Conservation (phyloP, 2,329 filamentous ascomycete genomes). For the Botryosphaeria dothidea region DNA sequence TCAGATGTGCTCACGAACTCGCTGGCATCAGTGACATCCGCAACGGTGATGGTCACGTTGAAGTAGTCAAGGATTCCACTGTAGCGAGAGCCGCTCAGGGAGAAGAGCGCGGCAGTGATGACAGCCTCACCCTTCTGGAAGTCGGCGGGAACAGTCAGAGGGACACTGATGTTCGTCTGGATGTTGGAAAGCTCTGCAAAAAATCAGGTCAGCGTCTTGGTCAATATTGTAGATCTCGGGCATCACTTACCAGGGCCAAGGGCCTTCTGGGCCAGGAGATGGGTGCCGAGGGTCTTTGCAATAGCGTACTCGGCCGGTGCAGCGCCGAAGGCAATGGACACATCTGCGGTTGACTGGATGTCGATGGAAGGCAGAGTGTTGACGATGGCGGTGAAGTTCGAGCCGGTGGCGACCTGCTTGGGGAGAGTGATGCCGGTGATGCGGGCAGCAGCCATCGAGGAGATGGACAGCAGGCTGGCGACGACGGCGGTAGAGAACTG, state of each 20-base stretch:
- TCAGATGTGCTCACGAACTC: neutral
- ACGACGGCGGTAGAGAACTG: slow-evolving; percentile 23
- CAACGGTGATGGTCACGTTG: slow-evolving; percentile 30
- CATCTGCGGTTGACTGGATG: slow-evolving; percentile 47
- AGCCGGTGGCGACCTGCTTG: slow-evolving; percentile 40
- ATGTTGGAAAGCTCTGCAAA: slow-evolving; percentile 23
- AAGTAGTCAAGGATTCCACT: slow-evolving; percentile 20
- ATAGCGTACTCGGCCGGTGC: slow-evolving; percentile 26
- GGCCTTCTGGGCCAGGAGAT: neutral
- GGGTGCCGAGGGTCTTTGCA: slow-evolving; percentile 31
- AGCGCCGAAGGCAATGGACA: slow-evolving; percentile 48
- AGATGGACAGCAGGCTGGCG: slow-evolving; percentile 22
- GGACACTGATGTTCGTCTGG: slow-evolving; percentile 26
- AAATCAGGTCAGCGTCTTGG: neutral
- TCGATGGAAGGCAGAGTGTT: slow-evolving; percentile 39
- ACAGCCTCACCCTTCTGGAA: slow-evolving; percentile 25
- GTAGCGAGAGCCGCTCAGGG: slow-evolving; percentile 11
- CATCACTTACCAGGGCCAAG: neutral
- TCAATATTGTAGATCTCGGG: neutral
- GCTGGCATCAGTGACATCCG: slow-evolving; percentile 20
- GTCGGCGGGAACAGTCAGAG: slow-evolving; percentile 23
- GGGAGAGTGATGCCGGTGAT: slow-evolving; percentile 51
- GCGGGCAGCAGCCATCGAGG: slow-evolving; percentile 35
- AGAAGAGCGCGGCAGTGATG: slow-evolving; percentile 28
- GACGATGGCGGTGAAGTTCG: slow-evolving; percentile 41